Evolutionary conservation across 371 early-diverging fungal species (phyloP).

Genomic region (Mycotypha africana): DNA sequence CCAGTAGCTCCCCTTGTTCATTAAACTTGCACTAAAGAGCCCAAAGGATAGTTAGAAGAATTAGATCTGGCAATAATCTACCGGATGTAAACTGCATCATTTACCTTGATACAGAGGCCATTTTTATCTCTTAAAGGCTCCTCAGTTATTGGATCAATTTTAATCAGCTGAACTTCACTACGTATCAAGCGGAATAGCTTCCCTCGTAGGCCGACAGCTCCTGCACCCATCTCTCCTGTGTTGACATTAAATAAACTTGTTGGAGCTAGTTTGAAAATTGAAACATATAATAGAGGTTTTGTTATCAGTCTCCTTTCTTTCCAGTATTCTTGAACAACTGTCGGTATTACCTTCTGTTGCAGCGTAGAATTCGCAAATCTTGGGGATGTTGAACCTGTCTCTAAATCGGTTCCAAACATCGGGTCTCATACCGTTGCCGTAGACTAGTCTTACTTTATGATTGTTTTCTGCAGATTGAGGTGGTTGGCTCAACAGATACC

Average conservation of each 20-base stretch:
- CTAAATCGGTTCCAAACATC: constrained; percentile 62
- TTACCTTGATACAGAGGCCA: constrained; percentile 42
- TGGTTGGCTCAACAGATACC: constrained; percentile 56
- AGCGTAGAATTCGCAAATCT: constrained; percentile 59
- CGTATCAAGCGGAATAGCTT: constrained; percentile 13
- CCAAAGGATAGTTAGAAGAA: no score
- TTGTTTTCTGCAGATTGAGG: constrained; percentile 41
- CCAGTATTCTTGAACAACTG: no score
- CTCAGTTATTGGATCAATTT: constrained; percentile 39
- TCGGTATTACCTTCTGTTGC: constrained; percentile 44
- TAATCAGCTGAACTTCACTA: constrained; percentile 19
- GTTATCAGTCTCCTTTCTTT: no score
- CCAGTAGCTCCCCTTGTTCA: constrained; percentile 53
- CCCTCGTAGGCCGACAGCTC: constrained; percentile 49
- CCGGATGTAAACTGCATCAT: no score
- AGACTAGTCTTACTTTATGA: constrained; percentile 43
- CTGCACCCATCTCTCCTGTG: constrained; percentile 38
- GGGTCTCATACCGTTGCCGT: constrained; percentile 68
- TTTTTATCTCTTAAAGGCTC: constrained; percentile 29
- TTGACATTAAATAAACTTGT: constrained; percentile 41
- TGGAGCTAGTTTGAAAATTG: constrained; percentile 7
- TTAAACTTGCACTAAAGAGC: constrained; percentile 17
- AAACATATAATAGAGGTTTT: not conserved
- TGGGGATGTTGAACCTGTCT: constrained; percentile 41
- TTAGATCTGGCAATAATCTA: no score